These are phyloP conservation scores for Galeopsis tetrahit DNA, from an alignment of 257 asterid genomes.

Conservation along the genomic window DNA sequence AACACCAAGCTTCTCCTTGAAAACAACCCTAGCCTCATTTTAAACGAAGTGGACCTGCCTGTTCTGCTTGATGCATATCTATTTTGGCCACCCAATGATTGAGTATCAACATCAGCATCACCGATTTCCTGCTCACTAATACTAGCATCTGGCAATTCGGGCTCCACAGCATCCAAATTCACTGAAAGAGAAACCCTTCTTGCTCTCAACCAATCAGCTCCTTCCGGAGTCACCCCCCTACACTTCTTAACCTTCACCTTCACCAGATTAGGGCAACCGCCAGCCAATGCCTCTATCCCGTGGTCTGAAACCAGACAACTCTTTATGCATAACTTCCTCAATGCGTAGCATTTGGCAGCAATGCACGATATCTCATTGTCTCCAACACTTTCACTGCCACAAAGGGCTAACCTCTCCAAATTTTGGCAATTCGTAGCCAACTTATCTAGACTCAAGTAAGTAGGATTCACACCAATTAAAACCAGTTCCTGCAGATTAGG, in stretches of 20 bases:
- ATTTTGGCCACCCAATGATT: conserved; percentile 29
- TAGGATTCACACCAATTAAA: conserved; percentile 84
- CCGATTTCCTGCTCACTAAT: conserved; percentile 55
- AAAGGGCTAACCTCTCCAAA: conserved; percentile 83
- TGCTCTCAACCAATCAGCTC: conserved; percentile 83
- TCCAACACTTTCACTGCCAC: conserved; percentile 88
- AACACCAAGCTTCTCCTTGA: conserved; percentile 63
- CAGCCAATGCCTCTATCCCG: conserved; percentile 83
- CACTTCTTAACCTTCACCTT: conserved; percentile 96
- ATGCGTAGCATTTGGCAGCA: conserved; percentile 72
- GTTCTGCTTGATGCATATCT: conserved; percentile 39
- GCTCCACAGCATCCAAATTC: conserved; percentile 67
- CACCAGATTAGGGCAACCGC: conserved; percentile 92
- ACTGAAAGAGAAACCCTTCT: conserved; percentile 65
- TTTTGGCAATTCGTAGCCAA: conserved; percentile 66
- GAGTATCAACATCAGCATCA: conserved; percentile 47
- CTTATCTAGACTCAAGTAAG: conserved; percentile 51
- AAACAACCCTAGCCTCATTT: conserved; percentile 63
- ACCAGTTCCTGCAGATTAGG: conserved; percentile 78
- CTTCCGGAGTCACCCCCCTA: conserved; percentile 75
- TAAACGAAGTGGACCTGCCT: conserved; percentile 70
- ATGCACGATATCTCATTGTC: conserved; percentile 79
- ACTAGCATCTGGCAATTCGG: conserved; percentile 57
- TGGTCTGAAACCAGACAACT: conserved; percentile 83
- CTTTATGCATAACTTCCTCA: conserved; percentile 88